phyloP scores from a whole-genome alignment of 306 rosid genomes.

The Betula pendula region DNA sequence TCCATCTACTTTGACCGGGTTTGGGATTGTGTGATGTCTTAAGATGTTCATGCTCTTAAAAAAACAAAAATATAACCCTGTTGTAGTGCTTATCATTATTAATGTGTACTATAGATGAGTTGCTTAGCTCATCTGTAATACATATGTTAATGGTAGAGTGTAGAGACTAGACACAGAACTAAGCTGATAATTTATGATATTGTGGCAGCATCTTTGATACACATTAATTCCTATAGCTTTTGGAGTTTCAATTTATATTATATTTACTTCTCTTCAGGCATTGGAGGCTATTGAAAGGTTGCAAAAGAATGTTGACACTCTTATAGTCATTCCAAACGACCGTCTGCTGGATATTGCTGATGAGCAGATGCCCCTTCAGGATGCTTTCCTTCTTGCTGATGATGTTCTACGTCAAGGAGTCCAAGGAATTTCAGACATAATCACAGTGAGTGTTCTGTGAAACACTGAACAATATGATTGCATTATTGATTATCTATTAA shows the following conservation, averaged over 20 bases:
- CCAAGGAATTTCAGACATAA: constrained; percentile 95
- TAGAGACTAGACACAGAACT: neutral
- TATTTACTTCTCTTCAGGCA: constrained; percentile 57
- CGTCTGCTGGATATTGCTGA: constrained; percentile 94
- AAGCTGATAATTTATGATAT: neutral
- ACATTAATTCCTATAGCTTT: neutral
- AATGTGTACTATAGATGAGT: neutral
- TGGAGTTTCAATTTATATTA: neutral
- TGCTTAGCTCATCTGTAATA: neutral
- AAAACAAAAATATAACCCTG: neutral
- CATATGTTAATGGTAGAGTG: neutral
- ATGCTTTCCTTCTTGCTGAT: constrained; percentile 91
- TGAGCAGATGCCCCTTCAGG: constrained; percentile 91
- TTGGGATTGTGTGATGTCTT: neutral
- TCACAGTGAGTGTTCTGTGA: constrained; percentile 61
- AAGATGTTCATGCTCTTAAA: neutral
- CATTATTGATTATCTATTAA: neutral
- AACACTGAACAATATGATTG: neutral
- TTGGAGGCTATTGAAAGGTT: constrained; percentile 91
- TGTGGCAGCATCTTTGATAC: neutral
- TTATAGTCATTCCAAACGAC: constrained; percentile 94
- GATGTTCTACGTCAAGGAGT: constrained; percentile 98
- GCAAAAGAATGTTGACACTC: constrained; percentile 96
- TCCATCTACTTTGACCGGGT: neutral
- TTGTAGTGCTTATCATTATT: neutral